A percentile compares a stretch with the other conserved stretches of the same genome.
phyloP scores from a whole-genome alignment of 2,329 filamentous ascomycete species.

The Cordyceps fumosorosea region DNA sequence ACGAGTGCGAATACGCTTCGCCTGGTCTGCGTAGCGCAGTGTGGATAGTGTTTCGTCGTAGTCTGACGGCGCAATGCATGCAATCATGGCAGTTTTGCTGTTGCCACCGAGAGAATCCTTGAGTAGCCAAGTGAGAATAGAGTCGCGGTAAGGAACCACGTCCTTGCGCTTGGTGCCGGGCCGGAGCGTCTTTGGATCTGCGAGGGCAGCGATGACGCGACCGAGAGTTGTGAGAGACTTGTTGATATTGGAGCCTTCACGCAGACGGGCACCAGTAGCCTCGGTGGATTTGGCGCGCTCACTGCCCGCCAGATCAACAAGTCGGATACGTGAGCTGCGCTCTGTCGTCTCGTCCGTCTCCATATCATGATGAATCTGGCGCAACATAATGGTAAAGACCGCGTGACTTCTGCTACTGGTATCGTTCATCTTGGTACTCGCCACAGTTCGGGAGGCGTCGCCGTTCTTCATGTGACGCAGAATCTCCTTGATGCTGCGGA shows the following conservation, averaged over 20 bases:
- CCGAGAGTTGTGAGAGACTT: conserved; percentile 95
- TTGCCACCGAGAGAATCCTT: conserved; percentile 96
- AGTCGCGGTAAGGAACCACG: conserved; percentile 88
- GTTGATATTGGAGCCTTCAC: conserved; percentile 98
- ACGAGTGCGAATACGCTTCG: conserved; percentile 91
- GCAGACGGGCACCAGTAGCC: conserved; percentile 81
- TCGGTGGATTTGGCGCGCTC: conserved; percentile 94
- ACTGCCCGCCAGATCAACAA: conserved; percentile 91
- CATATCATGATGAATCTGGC: conserved; percentile 96
- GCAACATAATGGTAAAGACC: conserved; percentile 95
- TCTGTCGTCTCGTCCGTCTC: conserved; percentile 97
- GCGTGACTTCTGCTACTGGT: conserved; percentile 94
- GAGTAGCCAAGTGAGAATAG: conserved; percentile 73
- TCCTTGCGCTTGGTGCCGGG: conserved; percentile 49
- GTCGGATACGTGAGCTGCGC: conserved; percentile 82
- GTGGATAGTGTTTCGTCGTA: conserved; percentile 97
- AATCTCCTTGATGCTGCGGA: conserved; percentile 80
- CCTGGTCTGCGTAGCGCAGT: conserved; percentile 93
- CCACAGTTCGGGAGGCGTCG: conserved; percentile 79
- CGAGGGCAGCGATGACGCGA: conserved; percentile 88
- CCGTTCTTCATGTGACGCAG: conserved; percentile 85
- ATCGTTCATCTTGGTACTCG: conserved; percentile 99
- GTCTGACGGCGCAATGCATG: conserved; percentile 89
- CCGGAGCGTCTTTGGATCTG: conserved; percentile 56
- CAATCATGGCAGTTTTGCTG: conserved; percentile 98